These are phyloP conservation scores for Cyberlindnera lachancei DNA, from an alignment of 805 yeast species.

Conservation along the genomic window DNA sequence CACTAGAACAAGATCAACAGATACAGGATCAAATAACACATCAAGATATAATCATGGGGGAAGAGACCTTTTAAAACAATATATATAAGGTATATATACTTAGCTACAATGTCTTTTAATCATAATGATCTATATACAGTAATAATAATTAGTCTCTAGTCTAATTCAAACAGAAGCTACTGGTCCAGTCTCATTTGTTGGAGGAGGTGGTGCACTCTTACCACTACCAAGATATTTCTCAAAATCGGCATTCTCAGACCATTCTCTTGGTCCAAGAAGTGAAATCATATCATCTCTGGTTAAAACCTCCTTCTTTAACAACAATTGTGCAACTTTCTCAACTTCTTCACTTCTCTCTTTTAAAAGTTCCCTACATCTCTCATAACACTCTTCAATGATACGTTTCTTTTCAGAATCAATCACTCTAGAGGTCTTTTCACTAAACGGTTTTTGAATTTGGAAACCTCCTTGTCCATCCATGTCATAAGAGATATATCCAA, in stretches of 20 bases:
- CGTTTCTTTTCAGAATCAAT: constrained; percentile 67
- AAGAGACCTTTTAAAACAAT: constrained; percentile 25
- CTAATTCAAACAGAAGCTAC: background rate
- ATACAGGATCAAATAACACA: too few relatives aligned
- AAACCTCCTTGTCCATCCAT: constrained; percentile 43
- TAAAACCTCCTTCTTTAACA: constrained; percentile 66
- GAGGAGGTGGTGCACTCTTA: constrained; percentile 16
- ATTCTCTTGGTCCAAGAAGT: constrained; percentile 70
- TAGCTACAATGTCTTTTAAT: background rate
- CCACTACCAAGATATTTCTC: constrained; percentile 63
- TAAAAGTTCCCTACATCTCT: constrained; percentile 49
- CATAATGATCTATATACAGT: background rate
- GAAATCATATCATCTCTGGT: constrained; percentile 77
- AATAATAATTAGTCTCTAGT: too few relatives aligned
- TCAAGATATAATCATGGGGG: constrained; percentile 27
- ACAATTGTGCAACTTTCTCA: constrained; percentile 65
- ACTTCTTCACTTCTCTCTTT: constrained; percentile 54
- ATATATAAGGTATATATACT: background rate
- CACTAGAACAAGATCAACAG: too few relatives aligned
- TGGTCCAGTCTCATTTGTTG: constrained; percentile 7
- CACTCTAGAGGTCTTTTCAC: constrained; percentile 60
- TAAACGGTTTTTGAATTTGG: constrained; percentile 54
- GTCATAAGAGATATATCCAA: constrained; percentile 61
- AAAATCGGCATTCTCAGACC: constrained; percentile 80
- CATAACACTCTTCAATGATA: constrained; percentile 59